These are phyloP conservation scores for Yarrowia hollandica DNA, from an alignment of 805 yeast genomes.

Conservation along the genomic window DNA sequence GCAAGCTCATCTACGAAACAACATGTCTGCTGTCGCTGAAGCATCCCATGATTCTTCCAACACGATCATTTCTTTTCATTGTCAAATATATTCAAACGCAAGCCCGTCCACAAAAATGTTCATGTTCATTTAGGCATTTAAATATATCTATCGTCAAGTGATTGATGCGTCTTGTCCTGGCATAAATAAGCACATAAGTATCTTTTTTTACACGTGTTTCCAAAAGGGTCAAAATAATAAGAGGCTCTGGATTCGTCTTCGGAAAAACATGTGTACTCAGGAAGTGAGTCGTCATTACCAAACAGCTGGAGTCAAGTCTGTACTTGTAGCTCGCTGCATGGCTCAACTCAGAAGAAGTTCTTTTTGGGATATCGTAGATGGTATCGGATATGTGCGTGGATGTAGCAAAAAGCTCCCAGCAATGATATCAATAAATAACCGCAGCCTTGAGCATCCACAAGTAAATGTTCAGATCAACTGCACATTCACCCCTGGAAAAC, in stretches of 20 bases:
- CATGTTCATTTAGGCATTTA: slow-evolving; percentile 29
- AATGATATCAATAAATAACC: slow-evolving; percentile 8
- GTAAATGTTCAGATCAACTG: not conserved
- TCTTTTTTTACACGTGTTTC: slow-evolving; percentile 20
- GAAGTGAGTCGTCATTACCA: slow-evolving; percentile 27
- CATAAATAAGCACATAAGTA: not conserved
- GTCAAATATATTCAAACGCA: slow-evolving; percentile 29
- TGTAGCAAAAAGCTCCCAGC: slow-evolving; percentile 19
- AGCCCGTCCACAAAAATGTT: slow-evolving; percentile 27
- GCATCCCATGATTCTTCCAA: slow-evolving; percentile 28
- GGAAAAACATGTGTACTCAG: slow-evolving; percentile 29
- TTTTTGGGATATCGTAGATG: slow-evolving; percentile 27
- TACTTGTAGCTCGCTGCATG: slow-evolving; percentile 15
- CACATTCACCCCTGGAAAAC: not conserved
- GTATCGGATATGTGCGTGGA: slow-evolving; percentile 18
- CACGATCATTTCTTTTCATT: slow-evolving; percentile 22
- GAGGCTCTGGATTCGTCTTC: slow-evolving; percentile 25
- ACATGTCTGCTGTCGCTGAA: not conserved
- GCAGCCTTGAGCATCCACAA: not conserved
- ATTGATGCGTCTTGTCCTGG: slow-evolving; percentile 28
- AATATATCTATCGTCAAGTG: slow-evolving; percentile 6
- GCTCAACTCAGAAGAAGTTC: slow-evolving; percentile 29
- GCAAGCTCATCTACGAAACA: slow-evolving; percentile 13
- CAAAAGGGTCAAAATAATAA: slow-evolving; percentile 22
- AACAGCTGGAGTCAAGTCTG: slow-evolving; percentile 11